Evolutionary conservation across 208 protist genomes (phyloP), one percentile per base, ranked within the genome.

Genomic region (Trypanosoma melophagium): DNA sequence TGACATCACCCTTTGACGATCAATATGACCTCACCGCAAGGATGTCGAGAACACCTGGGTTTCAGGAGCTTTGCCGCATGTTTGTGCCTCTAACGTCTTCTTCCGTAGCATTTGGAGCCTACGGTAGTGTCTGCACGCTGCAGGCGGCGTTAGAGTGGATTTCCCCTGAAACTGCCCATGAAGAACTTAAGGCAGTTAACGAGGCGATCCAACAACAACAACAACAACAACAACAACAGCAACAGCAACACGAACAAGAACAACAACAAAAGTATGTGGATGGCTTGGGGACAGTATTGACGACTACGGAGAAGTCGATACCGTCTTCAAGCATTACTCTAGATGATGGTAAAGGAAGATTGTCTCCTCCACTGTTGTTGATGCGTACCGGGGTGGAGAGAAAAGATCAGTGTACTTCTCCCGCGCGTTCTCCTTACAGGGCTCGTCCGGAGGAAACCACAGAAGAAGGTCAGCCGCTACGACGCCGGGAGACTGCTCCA

Each of bases 1-100:
- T 95, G 67, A 95, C 89, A 44, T 92, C 86, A 3, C 89, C 89
- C 3, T 93, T 95, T 62, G 89, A 95, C 47, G 77, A 77, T 5
- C 79, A 93, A 72, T 91, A 91, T 71, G 89, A 95, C 66, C 60
- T 95, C 16, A 93, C 89, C 8, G 84, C 86, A 13, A 77, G 81
- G 56, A 95, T 95, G 90, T 78, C 81, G 2, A 74, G 80, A 60
- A 93, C 89, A 74, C 84, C 83, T 41, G 86, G 84, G 42, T 89
- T 93, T 25, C 89, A 93, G 71, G 84, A 80, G 72, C 50, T 92
- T 50, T 93, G 89, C 68, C 80, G 80, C 66, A 87, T 79, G 79
- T 89, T 93, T 59, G 74, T 81, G 10, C 76, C 76, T 40, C 69
- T 83, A 66, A 77, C 77, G 7, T 70, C 66, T 45, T 73, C 81